Base-by-base conservation (phyloP, 345 rosid species). In the Arabis alpina region DNA sequence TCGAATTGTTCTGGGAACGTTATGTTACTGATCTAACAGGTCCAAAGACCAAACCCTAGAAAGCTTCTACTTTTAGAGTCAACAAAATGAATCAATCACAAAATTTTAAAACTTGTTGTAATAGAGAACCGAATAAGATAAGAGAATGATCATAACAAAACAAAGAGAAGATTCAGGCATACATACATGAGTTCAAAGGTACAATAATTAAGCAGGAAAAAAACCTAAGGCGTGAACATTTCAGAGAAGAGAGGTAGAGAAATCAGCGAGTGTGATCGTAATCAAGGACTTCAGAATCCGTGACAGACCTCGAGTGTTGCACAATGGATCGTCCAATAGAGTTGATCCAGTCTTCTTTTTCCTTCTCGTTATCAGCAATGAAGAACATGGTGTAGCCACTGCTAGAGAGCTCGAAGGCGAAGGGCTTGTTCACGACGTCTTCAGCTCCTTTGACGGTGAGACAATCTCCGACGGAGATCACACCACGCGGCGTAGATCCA, bases 281-380 rank as follows among this genome's bases (percentile, higher is more conserved):
- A 70, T 91, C 97, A 8, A 88, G 85, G 39, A 91, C 87, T 71
- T 91, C 95, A 3, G 89, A 88, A 65, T 91, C 93, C 6, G 97
- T 91, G 8, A 87, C 87, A 37, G 97, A 85, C 24, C 84, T 77
- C 15, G 97, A 91, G 77, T 82, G 92, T 68, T 88, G 94, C 19
- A 91, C 95, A 36, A 91, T 91, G 41, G 95, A 87, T 27, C 93
- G 68, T 3, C 97, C 97, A 49, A 91, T 87, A 42, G 95, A 88
- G 66, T 91, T 91, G 82, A 91, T 88, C 97, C 97, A 88, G 36
- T 91, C 93, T 79, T 91, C 95, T 70, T 84, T 91, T 64, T 87
- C 95, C 79, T 91, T 91, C 74, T 85, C 93, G 8, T 86, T 59
- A 62, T 88, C 97, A 13, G 95, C 97, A 30, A 88, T 48, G 73